phyloP scores from a whole-genome alignment of 108 stramenopile genomes.

The Fragilariopsis cylindrus region DNA sequence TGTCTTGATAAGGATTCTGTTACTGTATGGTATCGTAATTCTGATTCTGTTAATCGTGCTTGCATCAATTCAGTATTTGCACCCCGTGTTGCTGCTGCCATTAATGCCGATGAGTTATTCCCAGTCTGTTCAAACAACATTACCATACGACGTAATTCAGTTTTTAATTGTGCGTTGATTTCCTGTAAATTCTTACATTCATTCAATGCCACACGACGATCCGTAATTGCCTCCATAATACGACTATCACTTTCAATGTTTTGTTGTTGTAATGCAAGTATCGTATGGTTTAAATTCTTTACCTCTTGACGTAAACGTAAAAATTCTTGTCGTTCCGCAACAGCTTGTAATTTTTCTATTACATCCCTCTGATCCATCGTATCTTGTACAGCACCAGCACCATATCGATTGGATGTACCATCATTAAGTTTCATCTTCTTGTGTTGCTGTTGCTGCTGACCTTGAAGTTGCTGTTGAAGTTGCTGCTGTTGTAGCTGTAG shows the following conservation, averaged over 20 bases:
- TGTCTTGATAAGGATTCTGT: conserved; percentile 13
- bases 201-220: conserved; percentile 4
- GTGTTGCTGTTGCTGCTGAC: neutral
- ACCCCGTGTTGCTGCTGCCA: conserved; percentile 11
- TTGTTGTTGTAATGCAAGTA: conserved; percentile 7
- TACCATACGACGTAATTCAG: conserved; percentile 16
- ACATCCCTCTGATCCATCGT: conserved; percentile 13
- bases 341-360: conserved; percentile 13
- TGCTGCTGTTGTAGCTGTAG: neutral
- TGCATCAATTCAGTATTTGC: conserved; percentile 14
- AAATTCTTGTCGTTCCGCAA: conserved; percentile 8
- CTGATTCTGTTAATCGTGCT: conserved; percentile 10
- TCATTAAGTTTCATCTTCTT: no score
- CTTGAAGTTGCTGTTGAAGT: neutral
- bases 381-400: conserved; percentile 7
- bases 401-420: neutral
- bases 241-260: conserved; percentile 6
- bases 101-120: conserved; percentile 4
- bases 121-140: conserved; percentile 8
- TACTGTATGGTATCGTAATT: conserved; percentile 16
- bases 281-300: conserved; percentile 10
- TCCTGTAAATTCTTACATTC: conserved; percentile 15
- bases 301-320: neutral
- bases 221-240: conserved; percentile 15
- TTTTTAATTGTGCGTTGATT: conserved; percentile 12